Base-by-base conservation (phyloP, 1,284 basidiomycete genomes). In the Cutaneotrichosporon arboriforme region DNA sequence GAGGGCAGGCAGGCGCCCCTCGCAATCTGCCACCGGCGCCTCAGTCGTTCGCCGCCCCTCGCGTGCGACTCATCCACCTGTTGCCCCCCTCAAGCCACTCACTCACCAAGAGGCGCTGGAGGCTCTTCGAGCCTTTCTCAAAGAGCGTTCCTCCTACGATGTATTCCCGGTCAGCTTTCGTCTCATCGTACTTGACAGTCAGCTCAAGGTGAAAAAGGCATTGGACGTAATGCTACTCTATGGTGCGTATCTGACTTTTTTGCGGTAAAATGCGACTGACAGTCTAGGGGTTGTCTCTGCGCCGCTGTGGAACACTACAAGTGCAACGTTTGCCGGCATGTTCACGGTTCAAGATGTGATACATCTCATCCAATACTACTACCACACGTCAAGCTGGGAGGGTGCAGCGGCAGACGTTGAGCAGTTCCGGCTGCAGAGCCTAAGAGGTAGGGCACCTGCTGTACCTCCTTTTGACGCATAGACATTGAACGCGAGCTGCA, bases 281-380 rank as follows among this genome's bases (percentile, higher is more conserved):
- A 13, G 34, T 15, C 22, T 65, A 94, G 92, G 91, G 58, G 92
- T 98, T 52, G 94, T 98, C 5, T 97, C 94, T 4, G 96, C 96
- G 4, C 94, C 96, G 4, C 79, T 98, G n/a, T 99, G 94, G 89
- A 92, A 94, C 77, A 92, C 90, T 70, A 86, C 90, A 57, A 84
- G 82, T 57, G 91, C 89, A 2, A 83, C 81, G 49, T 97, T 97
- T 66, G 89, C 89, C 4, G 75, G 92, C 58, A 96, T 97, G 91
- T 86, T 96, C 66, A 97, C 92, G 8, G 89, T 96, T 13, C 83
- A 90, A 55, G 92, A 96, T 71, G 90, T 96, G 70, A 94, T 96
- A 58, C 92, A 96, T 71, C 83, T 97, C 57, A 97, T 97, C 58
- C 92, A 97, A 69, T 94, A 91, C 77, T 97, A 96, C 76, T 94